Conservation (phyloP, 2,329 filamentous ascomycete species). For the Dactylellina cionopaga region DNA sequence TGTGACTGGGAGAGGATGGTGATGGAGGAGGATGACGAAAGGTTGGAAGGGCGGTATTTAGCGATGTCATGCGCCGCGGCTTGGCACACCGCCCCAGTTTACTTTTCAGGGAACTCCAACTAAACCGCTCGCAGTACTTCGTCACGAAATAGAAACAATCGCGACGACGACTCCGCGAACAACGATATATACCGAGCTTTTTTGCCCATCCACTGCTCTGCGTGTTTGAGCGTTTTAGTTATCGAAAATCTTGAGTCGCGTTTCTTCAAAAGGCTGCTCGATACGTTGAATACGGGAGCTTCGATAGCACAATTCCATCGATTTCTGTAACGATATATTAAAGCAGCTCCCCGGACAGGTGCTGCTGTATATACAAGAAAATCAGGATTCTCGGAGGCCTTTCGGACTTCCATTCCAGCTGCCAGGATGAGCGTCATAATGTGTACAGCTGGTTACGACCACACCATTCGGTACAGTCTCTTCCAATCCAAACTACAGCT, state of each 20-base stretch:
- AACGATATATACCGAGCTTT: neutral
- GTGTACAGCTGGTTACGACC: constrained; percentile 74
- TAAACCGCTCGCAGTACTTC: neutral
- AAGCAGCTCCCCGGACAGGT: neutral
- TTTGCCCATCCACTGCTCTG: no score
- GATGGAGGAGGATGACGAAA: constrained; percentile 18
- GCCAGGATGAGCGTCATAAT: constrained; percentile 57
- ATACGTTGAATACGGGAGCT: no score
- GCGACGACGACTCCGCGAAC: neutral
- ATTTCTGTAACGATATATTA: no score
- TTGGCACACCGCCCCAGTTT: constrained; percentile 13
- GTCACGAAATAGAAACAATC: neutral
- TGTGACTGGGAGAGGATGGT: constrained; percentile 1
- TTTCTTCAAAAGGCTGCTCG: no score
- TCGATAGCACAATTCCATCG: neutral
- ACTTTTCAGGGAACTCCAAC: neutral
- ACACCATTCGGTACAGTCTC: constrained; percentile 73
- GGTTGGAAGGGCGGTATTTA: neutral
- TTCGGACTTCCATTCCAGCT: neutral
- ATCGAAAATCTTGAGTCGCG: no score
- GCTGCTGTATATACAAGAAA: neutral
- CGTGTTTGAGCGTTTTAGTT: no score
- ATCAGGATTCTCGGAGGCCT: neutral
- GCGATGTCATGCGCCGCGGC: constrained; percentile 44
- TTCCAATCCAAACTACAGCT: constrained; percentile 7